phyloP scores from a whole-genome alignment of 805 yeast species.

The Ogataea angusta region DNA sequence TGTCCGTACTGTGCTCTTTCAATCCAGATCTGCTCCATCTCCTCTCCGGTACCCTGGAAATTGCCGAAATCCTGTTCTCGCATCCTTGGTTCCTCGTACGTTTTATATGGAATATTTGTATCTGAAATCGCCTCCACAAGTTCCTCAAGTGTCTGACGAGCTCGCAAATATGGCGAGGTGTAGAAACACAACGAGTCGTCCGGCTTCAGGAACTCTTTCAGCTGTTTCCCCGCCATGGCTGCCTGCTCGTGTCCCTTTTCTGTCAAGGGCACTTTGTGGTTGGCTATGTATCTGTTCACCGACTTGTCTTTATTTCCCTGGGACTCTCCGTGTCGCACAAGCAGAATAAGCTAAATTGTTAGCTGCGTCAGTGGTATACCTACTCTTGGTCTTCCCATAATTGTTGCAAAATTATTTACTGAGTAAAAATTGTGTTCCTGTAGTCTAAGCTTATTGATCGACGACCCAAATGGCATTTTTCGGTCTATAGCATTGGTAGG shows the following conservation, averaged over 20 bases:
- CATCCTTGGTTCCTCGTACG: conserved; percentile 85
- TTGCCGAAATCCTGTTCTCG: conserved; percentile 96
- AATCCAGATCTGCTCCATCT: conserved; percentile 78
- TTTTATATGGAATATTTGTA: conserved; percentile 44
- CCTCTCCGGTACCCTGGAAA: conserved; percentile 72
- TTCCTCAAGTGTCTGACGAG: conserved; percentile 79
- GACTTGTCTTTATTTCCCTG: conserved; percentile 86
- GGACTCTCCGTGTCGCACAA: conserved; percentile 90
- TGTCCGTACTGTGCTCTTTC: conserved; percentile 87
- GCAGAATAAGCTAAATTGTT: conserved; percentile 50
- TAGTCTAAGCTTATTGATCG: no score
- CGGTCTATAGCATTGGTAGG: no score
- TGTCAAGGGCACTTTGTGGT: conserved; percentile 77
- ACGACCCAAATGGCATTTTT: no score
- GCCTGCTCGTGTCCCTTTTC: conserved; percentile 67
- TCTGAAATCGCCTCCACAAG: conserved; percentile 52
- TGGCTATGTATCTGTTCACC: conserved; percentile 74
- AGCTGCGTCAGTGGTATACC: conserved; percentile 21
- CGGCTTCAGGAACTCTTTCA: conserved; percentile 34
- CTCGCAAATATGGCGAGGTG: conserved; percentile 82
- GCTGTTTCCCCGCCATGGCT: conserved; percentile 49
- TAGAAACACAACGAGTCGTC: conserved; percentile 67
- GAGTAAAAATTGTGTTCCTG: neutral
- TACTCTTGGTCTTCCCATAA: conserved; percentile 43
- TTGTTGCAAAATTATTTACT: neutral